Percentiles rank a stretch among this genome's conserved stretches.
Conservation (phyloP, 73 alveolate species). For the Paraurostyla sp. region DNA sequence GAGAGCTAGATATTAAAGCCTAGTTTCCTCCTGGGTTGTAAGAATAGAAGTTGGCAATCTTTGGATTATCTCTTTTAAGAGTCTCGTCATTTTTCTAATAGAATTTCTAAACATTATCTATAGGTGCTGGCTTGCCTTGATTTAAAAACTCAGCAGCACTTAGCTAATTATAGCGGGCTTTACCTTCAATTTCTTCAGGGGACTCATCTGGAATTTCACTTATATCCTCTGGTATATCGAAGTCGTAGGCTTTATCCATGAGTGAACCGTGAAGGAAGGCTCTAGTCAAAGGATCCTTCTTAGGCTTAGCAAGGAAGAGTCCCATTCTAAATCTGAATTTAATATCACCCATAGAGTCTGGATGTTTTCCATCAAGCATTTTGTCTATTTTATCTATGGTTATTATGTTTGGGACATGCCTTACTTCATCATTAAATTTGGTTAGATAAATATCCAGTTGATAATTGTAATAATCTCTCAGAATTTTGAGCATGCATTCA, state of each 20-base stretch:
- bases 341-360: conserved; percentile 47
- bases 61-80: not conserved
- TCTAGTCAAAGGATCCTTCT: conserved; percentile 49
- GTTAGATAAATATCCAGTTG: conserved; percentile 47
- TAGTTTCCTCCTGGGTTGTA: conserved; percentile 9
- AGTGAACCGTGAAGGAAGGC: conserved; percentile 49
- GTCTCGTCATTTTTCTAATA: not conserved
- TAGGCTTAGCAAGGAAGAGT: conserved; percentile 38
- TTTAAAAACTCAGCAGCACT: not conserved
- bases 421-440: conserved; percentile 46
- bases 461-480: conserved; percentile 53
- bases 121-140: not conserved
- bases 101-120: not conserved
- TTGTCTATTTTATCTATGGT: conserved; percentile 53
- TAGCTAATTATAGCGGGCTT: not conserved
- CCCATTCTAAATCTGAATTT: conserved; percentile 54
- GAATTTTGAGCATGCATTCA: conserved; percentile 34
- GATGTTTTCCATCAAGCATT: conserved; percentile 57
- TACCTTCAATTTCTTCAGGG: conserved; percentile 36
- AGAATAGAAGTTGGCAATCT: not conserved
- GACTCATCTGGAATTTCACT: conserved; percentile 61
- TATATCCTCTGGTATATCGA: conserved; percentile 55
- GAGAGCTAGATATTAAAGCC: not conserved
- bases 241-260: conserved; percentile 54
- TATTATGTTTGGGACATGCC: conserved; percentile 54